Base-by-base conservation (phyloP, 306 rosid species). In the Gillenia trifoliata region DNA sequence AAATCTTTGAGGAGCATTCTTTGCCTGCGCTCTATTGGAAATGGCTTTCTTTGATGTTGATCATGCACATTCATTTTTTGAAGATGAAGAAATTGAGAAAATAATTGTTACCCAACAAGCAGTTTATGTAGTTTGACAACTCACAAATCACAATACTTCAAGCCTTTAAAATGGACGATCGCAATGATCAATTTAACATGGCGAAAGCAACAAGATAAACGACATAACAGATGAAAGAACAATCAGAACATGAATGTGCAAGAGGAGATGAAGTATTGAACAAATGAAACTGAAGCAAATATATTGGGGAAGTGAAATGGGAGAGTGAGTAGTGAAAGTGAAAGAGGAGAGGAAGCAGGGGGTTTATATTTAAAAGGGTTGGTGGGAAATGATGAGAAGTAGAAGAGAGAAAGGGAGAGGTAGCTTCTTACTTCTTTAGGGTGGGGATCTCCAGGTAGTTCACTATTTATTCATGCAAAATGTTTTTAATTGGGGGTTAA, bases 1-100 rank as follows among this genome's bases (percentile, higher is more conserved):
- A 93, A 89, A 20, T 93, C 98, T 78, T 82, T 93, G 50, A 92
- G 88, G 79, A 77, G 87, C 86, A 80, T 83, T 80, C 81, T 84
- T 2, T 92, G 87, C 75, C 87, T 79, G 0, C 83, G 64, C 64
- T 87, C 89, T 59, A 77, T 75, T 62, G 76, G 64, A 26, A 79
- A 66, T 28, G 75, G 82, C 78, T 81, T 82, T 75, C 45, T 70
- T 20, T 57, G 83, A 56, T 82, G 52, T 47, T 47, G 83, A 33
- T 45, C 49, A 2, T 60, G 64, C 64, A 77, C 30, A 47, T 68
- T 85, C 74, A 47, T 72, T 85, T 28, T 67, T 75, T 49, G 22
- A 19, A 36, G 78, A 79, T 71, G n/a, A 8, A 19, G 40, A 3
- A 5, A 13, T 9, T 34, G 9, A 20, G 8, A 10, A 13, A 29